Conservation (phyloP, 345 rosid genomes). For the Hibiscus mutabilis region DNA sequence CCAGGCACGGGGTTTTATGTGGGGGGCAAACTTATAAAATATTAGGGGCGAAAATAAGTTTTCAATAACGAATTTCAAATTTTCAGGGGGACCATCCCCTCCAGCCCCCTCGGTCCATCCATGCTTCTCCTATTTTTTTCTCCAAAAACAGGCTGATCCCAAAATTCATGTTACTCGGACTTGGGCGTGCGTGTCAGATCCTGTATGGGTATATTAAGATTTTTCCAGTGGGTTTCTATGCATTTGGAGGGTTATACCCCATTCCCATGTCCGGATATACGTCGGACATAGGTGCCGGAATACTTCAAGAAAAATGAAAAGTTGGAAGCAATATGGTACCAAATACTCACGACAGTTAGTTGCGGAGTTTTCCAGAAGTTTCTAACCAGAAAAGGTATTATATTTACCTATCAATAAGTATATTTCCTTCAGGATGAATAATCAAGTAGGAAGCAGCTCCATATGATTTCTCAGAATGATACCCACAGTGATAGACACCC, state of each 20-base stretch:
- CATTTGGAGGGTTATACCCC: background rate
- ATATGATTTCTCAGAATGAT: slow-evolving; percentile 56
- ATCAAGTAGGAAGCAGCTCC: slow-evolving; percentile 61
- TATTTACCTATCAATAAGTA: slow-evolving; percentile 51
- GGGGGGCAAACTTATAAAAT: too few relatives aligned
- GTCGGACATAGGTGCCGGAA: background rate
- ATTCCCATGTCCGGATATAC: background rate
- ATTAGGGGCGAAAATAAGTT: too few relatives aligned
- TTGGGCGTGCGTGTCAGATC: too few relatives aligned
- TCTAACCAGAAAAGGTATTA: background rate
- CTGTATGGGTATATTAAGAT: too few relatives aligned
- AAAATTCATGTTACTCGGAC: too few relatives aligned
- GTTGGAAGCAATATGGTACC: background rate
- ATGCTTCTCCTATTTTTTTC: too few relatives aligned
- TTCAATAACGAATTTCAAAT: too few relatives aligned
- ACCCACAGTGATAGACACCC: slow-evolving; percentile 65
- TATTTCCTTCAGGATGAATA: slow-evolving; percentile 49
- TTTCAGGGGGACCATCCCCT: too few relatives aligned
- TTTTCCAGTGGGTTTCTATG: background rate
- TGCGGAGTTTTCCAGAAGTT: background rate
- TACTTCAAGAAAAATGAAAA: background rate
- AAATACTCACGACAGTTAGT: background rate
- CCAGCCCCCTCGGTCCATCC: too few relatives aligned
- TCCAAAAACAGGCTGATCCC: too few relatives aligned
- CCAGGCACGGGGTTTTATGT: too few relatives aligned